Evolutionary conservation across 2,329 filamentous ascomycete genomes (phyloP), one percentile per base, ranked within the genome.

Genomic region (Ophiostoma pallidulum): DNA sequence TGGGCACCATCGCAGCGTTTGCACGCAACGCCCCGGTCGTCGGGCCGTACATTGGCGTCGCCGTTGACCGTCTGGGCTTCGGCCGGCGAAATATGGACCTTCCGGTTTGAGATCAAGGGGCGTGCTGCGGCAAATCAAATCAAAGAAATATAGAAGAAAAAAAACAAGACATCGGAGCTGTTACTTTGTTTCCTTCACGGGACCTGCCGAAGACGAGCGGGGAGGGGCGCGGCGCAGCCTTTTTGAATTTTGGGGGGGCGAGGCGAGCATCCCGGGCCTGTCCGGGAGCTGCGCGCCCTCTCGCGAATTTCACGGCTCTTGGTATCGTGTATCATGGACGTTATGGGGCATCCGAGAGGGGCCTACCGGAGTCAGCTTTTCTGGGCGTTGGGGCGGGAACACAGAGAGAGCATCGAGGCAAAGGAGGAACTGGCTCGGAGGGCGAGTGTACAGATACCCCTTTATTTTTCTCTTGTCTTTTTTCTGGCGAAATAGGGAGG

Each of bases 1-100:
- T 97, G 50, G 86, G 89, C 41, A 97, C 91, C 18, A 90, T 97
- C 55, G 86, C 85, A 0, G 80, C 86, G 14, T 95, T 97, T 60
- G 86, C 87, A 33, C 81, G 86, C 48, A 88, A 86, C 52, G 68
- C 94, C 10, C 91, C 92, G 0, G 74, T 96, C 8, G 71, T 97
- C 6, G 91, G 91, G 4, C 87, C 90, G 4, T 94, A 90, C 59
- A 84, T 96, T 60, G 85, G 86, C 50, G 69, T 77, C 55, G 74
- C 73, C 3, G 73, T 94, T 53, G 86, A 94, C 61, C 78, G 80
- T 56, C 61, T 80, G 54, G 83, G 86, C 0, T 67, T 86, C 32
- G 59, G 79, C 24, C 73, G 82, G 58, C 77, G 83, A 56, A 90
- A 89, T 59, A 77, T 80, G 32, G 86, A 92, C 60, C 65, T 94